Conservation (phyloP, 2,329 filamentous ascomycete species). For the Colletotrichum navitas region DNA sequence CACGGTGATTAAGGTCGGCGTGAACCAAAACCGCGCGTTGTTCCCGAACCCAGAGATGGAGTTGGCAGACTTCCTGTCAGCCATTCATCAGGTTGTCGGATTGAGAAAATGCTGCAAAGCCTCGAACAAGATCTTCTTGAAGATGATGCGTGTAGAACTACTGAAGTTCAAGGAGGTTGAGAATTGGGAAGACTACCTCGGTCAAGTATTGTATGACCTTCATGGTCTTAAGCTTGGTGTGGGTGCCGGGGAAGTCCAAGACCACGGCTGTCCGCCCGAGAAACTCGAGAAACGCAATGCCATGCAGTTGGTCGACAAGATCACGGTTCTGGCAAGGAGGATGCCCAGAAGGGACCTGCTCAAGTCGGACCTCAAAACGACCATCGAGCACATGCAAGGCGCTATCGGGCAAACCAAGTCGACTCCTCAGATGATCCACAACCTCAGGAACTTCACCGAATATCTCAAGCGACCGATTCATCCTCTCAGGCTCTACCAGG, state of each 20-base stretch:
- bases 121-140: slow-evolving; percentile 88
- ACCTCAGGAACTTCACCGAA: slow-evolving; percentile 83
- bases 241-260: slow-evolving; percentile 74
- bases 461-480: slow-evolving; percentile 88
- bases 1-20: slow-evolving; percentile 79
- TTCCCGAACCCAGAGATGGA: slow-evolving; percentile 79
- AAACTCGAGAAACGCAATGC: slow-evolving; percentile 85
- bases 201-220: slow-evolving; percentile 86
- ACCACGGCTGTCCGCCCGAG: slow-evolving; percentile 84
- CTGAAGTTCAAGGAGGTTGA: slow-evolving; percentile 81
- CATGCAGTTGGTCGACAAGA: slow-evolving; percentile 83
- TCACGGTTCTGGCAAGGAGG: slow-evolving; percentile 83
- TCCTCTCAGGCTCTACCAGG: slow-evolving; percentile 82
- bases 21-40: slow-evolving; percentile 72
- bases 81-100: slow-evolving; percentile 86
- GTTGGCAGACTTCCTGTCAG: slow-evolving; percentile 81
- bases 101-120: slow-evolving; percentile 87
- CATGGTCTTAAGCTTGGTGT: slow-evolving; percentile 84
- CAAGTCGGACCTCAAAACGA: slow-evolving; percentile 89
- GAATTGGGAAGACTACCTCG: slow-evolving; percentile 87
- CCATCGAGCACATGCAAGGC: slow-evolving; percentile 93
- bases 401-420: slow-evolving; percentile 84
- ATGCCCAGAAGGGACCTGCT: slow-evolving; percentile 92
- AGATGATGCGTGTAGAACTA: slow-evolving; percentile 88
- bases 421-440: slow-evolving; percentile 85